Conservation (phyloP, 345 rosid genomes). For the Salix dunnii region DNA sequence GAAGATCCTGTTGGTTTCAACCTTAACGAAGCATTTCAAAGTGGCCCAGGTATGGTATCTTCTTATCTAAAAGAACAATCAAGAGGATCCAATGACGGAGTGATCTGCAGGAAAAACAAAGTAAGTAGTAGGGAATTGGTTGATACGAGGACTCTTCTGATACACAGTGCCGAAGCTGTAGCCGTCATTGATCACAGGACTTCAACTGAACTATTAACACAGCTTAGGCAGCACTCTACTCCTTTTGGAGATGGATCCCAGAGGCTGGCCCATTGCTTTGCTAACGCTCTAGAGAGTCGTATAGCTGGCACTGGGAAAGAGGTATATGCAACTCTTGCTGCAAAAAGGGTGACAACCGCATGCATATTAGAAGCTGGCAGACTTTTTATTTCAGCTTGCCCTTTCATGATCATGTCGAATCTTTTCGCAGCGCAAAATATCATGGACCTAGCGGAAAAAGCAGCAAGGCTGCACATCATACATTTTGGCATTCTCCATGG, state of each 20-base stretch:
- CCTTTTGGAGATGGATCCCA: slow-evolving; percentile 53
- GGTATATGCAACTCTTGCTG: slow-evolving; percentile 22
- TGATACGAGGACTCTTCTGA: slow-evolving; percentile 42
- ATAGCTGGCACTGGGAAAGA: slow-evolving; percentile 37
- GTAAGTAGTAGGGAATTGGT: slow-evolving; percentile 24
- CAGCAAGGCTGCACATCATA: slow-evolving; percentile 48
- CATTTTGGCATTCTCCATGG: slow-evolving; percentile 62
- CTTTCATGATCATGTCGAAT: slow-evolving; percentile 43
- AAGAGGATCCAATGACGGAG: neutral
- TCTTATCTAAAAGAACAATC: slow-evolving; percentile 1
- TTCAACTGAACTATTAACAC: slow-evolving; percentile 45
- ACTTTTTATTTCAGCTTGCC: slow-evolving; percentile 42
- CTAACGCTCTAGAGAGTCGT: slow-evolving; percentile 58
- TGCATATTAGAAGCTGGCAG: slow-evolving; percentile 50
- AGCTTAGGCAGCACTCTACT: slow-evolving; percentile 55
- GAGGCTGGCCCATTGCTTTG: slow-evolving; percentile 62
- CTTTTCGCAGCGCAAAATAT: slow-evolving; percentile 46
- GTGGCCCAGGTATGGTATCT: slow-evolving; percentile 12
- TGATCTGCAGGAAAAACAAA: neutral
- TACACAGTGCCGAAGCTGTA: slow-evolving; percentile 62
- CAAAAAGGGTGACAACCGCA: slow-evolving; percentile 36
- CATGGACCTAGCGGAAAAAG: slow-evolving; percentile 35
- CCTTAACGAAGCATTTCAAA: slow-evolving; percentile 19
- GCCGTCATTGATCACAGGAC: slow-evolving; percentile 47
- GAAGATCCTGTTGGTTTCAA: slow-evolving; percentile 17